These are phyloP conservation scores for Aphanomyces stellatus DNA, from an alignment of 352 stramenopile species.

Conservation along the genomic window DNA sequence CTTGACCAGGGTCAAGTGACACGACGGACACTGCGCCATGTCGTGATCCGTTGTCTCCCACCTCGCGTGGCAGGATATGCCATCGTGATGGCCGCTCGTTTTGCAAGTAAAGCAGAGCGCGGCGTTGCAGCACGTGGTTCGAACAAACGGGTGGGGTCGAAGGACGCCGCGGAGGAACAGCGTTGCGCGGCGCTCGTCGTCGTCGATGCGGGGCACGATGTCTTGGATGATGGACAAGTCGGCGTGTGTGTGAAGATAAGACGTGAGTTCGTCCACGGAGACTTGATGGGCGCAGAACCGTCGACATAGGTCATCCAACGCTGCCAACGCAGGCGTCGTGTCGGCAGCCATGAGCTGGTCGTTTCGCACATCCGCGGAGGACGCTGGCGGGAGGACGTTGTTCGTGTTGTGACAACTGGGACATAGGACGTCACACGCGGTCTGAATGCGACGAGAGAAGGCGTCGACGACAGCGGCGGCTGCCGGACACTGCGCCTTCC, in stretches of 20 bases:
- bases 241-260: background rate
- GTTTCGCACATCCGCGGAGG: too few relatives aligned
- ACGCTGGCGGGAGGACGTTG: background rate
- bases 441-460: background rate
- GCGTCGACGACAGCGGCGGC: background rate
- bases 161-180: background rate
- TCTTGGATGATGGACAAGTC: background rate
- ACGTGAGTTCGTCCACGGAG: background rate
- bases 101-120: constrained; percentile 7
- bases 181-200: background rate
- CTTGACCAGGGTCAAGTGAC: constrained; percentile 20
- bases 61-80: background rate
- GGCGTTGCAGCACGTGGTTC: background rate
- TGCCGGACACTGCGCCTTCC: background rate
- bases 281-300: background rate
- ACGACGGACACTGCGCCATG: constrained; percentile 18
- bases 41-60: background rate
- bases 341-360: background rate
- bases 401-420: background rate
- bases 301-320: background rate
- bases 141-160: background rate
- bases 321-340: background rate
- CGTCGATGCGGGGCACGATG: background rate
- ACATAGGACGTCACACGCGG: background rate
- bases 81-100: background rate